These are phyloP conservation scores for Penicillium daleae DNA, from an alignment of 495 filamentous ascomycete species.

Conservation along the genomic window DNA sequence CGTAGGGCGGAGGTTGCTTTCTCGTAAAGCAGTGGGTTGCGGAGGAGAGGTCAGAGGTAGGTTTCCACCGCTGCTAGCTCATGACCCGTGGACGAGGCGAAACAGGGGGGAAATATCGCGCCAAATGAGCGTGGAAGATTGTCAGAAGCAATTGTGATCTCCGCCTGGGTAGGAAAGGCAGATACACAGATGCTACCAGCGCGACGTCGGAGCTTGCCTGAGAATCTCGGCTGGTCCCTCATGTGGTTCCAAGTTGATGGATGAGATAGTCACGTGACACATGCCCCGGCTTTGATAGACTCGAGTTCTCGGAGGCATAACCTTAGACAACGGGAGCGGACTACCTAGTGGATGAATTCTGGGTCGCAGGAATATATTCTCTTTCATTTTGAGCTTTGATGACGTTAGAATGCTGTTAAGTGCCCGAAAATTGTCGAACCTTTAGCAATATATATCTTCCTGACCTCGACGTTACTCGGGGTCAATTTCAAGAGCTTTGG, in stretches of 20 bases:
- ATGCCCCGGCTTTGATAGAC: neutral
- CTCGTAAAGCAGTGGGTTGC: neutral
- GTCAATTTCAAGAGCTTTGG: too few species aligned
- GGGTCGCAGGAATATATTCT: too few species aligned
- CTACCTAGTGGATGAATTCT: too few species aligned
- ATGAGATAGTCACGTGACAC: conserved; percentile 8
- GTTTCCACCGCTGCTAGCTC: conserved; percentile 21
- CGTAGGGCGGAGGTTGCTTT: conserved; percentile 1
- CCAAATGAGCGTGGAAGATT: conserved; percentile 9
- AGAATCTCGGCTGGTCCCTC: conserved; percentile 14
- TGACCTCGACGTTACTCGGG: too few species aligned
- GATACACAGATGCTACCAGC: conserved; percentile 22
- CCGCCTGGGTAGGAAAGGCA: conserved; percentile 16
- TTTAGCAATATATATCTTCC: too few species aligned
- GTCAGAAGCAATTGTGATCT: conserved; percentile 17
- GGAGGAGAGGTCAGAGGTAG: conserved; percentile 18
- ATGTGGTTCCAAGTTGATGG: neutral
- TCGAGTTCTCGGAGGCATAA: too few species aligned
- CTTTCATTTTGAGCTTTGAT: too few species aligned
- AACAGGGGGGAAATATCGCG: conserved; percentile 2
- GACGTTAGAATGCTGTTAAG: too few species aligned
- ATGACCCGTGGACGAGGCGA: conserved; percentile 23
- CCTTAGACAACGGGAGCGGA: neutral
- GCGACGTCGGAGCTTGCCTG: conserved; percentile 22
- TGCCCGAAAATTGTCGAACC: too few species aligned